Evolutionary conservation across 371 early-diverging fungal genomes (phyloP), one percentile per base, ranked within the genome.

Genomic region (Dichotomocladium elegans): DNA sequence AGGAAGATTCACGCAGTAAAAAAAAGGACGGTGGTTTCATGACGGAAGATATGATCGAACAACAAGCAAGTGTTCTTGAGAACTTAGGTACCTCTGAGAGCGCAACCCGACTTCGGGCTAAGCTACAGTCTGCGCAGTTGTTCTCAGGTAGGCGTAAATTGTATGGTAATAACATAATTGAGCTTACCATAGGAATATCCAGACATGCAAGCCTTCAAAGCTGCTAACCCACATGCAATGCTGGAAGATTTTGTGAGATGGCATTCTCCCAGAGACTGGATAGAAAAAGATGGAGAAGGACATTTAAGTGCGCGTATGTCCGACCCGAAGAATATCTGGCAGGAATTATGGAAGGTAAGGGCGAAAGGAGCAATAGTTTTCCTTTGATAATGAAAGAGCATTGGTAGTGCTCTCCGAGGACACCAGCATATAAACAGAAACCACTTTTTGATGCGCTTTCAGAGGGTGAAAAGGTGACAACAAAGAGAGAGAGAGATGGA

Each of bases 231-330:
- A 1, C 73, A 80, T 24, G 82, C 86, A 22, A 63, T 63, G 6
- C 62, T 96, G 4, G 90, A 83, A 4, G 96, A 96, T 52, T 96
- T 96, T 79, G 90, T 96, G n/a, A 75, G 94, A 41, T 96, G 96
- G 96, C 91, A 94, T 61, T 95, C 95, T 0, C 96, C 96, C 9
- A 80, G 90, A 45, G 96, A 96, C 63, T 91, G 88, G 86, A 59
- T 87, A 22, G 35, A 29, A 70, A 66, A 21, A 63, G 56, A 47
- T 25, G 62, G 24, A 30, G 9, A 15, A 43, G 63, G 63, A 5
- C 30, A 49, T 17, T 63, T 95, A 37, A 92, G 92, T 53, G 71
- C 72, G 3, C 73, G 96, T 24, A 95, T 95, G 96, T 65, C 74
- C 2, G 87, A 87, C 28, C 76, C 84, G 1, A 84, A 74, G 6